Conservation (phyloP, 148 eudicot species). For the Rhododendron vialii region DNA sequence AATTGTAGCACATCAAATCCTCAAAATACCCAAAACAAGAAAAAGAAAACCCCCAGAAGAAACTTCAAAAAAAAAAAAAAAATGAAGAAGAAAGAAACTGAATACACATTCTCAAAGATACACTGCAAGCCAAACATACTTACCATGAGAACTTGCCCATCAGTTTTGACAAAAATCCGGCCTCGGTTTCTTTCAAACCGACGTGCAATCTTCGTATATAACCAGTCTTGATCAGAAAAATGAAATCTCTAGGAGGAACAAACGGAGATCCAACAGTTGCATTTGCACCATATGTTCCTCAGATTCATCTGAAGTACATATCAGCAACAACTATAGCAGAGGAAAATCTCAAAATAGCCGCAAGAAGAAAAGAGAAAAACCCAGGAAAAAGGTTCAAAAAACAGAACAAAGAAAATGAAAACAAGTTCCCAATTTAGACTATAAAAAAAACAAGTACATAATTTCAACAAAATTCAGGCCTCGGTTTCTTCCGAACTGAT, state of each 20-base stretch:
- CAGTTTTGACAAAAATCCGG: background rate
- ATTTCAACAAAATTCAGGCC: constrained; percentile 53
- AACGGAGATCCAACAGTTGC: background rate
- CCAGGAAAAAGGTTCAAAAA: background rate
- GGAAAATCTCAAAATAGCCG: background rate
- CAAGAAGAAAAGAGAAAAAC: background rate
- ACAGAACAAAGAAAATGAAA: background rate
- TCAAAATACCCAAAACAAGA: background rate
- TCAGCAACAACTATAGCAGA: background rate
- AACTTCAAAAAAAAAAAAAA: background rate
- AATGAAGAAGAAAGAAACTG: background rate
- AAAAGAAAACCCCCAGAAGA: background rate
- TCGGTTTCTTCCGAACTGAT: constrained; percentile 53
- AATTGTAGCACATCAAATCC: background rate
- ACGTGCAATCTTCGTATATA: constrained; percentile 37
- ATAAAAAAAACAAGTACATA: background rate
- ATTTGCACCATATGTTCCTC: background rate
- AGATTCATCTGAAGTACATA: background rate
- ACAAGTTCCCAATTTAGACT: background rate
- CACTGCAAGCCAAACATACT: background rate
- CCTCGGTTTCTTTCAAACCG: constrained; percentile 54
- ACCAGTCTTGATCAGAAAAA: background rate
- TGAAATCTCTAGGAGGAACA: background rate
- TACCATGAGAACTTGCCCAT: background rate
- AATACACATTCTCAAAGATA: background rate